Base-by-base conservation (phyloP, 2,329 filamentous ascomycete species). In the Pseudogymnoascus sp. region DNA sequence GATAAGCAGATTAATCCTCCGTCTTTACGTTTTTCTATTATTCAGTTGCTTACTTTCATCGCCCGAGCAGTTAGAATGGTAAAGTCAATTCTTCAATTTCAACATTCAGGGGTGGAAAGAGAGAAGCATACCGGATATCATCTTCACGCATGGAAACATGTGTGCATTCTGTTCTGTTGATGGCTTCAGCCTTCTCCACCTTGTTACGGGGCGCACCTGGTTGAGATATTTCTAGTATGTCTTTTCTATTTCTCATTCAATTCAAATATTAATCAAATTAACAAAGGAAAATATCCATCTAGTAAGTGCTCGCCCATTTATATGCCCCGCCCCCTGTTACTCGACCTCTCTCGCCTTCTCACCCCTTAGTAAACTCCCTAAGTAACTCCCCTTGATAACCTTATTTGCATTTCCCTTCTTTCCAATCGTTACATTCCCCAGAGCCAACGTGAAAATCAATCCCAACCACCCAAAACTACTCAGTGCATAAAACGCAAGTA, bases 401-500 rank as follows among this genome's bases (percentile, higher is more conserved):
- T 29, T 50, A 50, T 50, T 7, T 3, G 44, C 68, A 40, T 72
- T 70, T 14, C 68, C 70, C 59, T 73, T 72, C 59, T 66, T 66
- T 31, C 67, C 77, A 62, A 82, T 80, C 77, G 79, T 80, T 3
- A 82, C 80, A 73, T 83, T 82, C 0, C 81, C 81, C 65, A 83
- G 67, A 14, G 77, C 74, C 0, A 72, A 62, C n/a, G 76, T 75
- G 3, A 78, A 75, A 3, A 81, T 47, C 1, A 81, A 72, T 16
- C 77, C 77, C 4, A 82, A 63, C 37, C 73, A 79, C 74, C 87
- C 79, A 64, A 89, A 80, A 0, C 86, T 86, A 11, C 83, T 73
- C 38, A 89, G 80, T 0, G 84, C 76, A 40, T 87, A 78, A 68
- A 86, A 86, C 0, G 85, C 83, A 81, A 85, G 87, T 66, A 85